phyloP scores from a whole-genome alignment of 306 rosid genomes.

The Bauhinia variegata region DNA sequence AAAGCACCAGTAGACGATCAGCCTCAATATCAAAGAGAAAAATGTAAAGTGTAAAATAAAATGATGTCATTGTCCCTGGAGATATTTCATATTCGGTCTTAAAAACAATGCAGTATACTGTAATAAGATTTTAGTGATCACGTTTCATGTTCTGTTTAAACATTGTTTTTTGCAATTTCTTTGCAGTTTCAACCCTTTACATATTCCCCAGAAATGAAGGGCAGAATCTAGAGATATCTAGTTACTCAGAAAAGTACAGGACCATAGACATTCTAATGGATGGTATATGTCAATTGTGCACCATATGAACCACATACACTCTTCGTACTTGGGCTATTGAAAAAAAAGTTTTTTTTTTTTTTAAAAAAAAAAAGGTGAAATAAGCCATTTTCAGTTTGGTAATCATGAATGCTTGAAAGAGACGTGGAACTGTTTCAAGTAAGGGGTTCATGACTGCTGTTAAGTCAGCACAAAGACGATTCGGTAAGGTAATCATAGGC shows the following conservation, averaged over 20 bases:
- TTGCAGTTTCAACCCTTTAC: too few species aligned
- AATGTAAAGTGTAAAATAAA: slow-evolving; percentile 30
- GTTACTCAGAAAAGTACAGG: too few species aligned
- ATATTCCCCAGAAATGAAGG: not conserved
- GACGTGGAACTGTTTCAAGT: not conserved
- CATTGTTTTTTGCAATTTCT: not conserved
- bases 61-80: slow-evolving; percentile 6
- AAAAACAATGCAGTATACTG: not conserved
- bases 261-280: too few species aligned
- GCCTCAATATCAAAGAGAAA: slow-evolving; percentile 25
- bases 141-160: slow-evolving; percentile 12
- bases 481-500: too few species aligned
- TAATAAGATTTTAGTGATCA: not conserved
- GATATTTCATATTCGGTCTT: not conserved
- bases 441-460: not conserved
- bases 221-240: not conserved
- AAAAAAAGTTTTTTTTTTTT: too few species aligned
- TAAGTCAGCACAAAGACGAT: not conserved
- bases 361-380: not conserved
- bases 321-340: too few species aligned
- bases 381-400: not conserved
- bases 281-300: too few species aligned
- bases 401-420: slow-evolving; percentile 12
- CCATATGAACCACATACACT: too few species aligned
- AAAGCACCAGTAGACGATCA: not conserved